These are phyloP conservation scores for Sporothrix curviconia DNA, from an alignment of 2,329 filamentous ascomycete species.

Conservation along the genomic window DNA sequence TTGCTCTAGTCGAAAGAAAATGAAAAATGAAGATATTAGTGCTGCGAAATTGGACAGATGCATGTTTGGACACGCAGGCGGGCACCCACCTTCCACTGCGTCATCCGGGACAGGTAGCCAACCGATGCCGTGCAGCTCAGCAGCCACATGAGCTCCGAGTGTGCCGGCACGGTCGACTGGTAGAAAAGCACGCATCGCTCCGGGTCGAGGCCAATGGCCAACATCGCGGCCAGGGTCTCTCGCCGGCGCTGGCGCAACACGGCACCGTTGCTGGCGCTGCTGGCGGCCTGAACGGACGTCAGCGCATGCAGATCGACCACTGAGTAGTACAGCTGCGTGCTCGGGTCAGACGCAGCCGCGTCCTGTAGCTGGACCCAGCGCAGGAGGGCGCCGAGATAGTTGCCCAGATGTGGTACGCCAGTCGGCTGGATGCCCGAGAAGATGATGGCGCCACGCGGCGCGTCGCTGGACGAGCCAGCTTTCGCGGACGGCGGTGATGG, in stretches of 20 bases:
- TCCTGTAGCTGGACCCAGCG: conserved; percentile 82
- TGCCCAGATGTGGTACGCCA: conserved; percentile 86
- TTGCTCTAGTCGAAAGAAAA: conserved; percentile 53
- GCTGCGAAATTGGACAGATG: no score
- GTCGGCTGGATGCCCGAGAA: conserved; percentile 98
- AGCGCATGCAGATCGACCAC: conserved; percentile 93
- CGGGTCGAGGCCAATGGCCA: conserved; percentile 80
- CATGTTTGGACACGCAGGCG: not conserved
- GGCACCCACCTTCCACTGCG: conserved; percentile 79
- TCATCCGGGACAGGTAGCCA: conserved; percentile 96
- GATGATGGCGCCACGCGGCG: conserved; percentile 42
- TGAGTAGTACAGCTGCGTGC: conserved; percentile 63
- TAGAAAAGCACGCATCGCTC: conserved; percentile 67
- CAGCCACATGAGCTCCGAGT: conserved; percentile 95
- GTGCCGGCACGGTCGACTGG: conserved; percentile 56
- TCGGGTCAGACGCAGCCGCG: conserved; percentile 37
- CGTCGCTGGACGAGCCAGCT: not conserved
- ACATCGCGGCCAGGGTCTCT: conserved; percentile 69
- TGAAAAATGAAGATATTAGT: not conserved
- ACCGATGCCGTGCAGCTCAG: conserved; percentile 85
- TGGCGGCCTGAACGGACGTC: conserved; percentile 39
- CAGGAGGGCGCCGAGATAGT: conserved; percentile 83
- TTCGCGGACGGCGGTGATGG: conserved; percentile 2
- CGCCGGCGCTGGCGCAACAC: conserved; percentile 58
- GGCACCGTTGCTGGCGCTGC: conserved; percentile 35